Base-by-base conservation (phyloP, 1,284 basidiomycete species). In the Phaffia rhodozyma region DNA sequence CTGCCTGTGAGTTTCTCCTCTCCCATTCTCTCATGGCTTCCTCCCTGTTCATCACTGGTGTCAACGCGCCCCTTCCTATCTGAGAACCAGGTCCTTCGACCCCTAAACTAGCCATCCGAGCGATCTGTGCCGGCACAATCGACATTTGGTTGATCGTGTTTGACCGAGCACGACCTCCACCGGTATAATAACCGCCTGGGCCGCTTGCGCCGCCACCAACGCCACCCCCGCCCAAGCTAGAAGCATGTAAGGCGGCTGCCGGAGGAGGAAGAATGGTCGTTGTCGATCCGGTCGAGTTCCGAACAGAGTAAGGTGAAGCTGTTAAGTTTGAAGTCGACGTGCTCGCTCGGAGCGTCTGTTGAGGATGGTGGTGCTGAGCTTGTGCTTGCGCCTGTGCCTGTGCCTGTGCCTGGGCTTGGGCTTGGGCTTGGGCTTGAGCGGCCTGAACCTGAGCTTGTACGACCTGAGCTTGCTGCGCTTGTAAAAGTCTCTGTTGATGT, bases 11-110 rank as follows among this genome's bases (percentile, higher is more conserved):
- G 67, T 88, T 85, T 68, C 90, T 76, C 70, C 87, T 77, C 76
- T 92, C 87, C 92, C 89, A 93, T 74, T 92, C 90, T 55, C 85
- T 82, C 79, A 89, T 86, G 54, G 87, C 86, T 69, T 94, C 90
- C 71, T 93, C 91, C 65, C 90, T 82, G 71, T 91, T 91, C 70
- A 92, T 77, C 55, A 93, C 88, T 1, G 90, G 90, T 23, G 89
- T 92, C 72, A 91, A 76, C 25, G 87, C 85, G 71, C 87, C 91
- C 67, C 86, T 82, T 50, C 85, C 74, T 34, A 75, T 43, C 38
- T 43, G 87, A 50, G 81, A 82, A 61, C 89, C 89, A 1, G 76
- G 73, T 62, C 87, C 84, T 72, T 93, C 87, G 68, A 89, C 89
- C 51, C 75, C 74, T 83, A 92, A 89, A 62, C 89, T 87, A 60